Evolutionary conservation across 2,329 filamentous ascomycete genomes (phyloP), one percentile per base, ranked within the genome.

Genomic region (Claviceps arundinis): DNA sequence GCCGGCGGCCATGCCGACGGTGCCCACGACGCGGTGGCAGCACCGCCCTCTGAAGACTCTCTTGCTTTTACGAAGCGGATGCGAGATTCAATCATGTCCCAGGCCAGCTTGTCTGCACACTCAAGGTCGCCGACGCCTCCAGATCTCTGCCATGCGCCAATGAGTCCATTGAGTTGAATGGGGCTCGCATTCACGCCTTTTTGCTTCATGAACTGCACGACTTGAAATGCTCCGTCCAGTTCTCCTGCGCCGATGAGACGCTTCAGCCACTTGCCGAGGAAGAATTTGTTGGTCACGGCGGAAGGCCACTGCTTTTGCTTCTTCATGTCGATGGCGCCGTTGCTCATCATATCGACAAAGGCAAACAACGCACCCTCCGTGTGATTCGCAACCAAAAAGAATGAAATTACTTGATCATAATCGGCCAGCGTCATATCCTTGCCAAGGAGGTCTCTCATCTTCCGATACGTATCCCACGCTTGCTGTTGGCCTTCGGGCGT

Each of bases 261-360:
- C 66, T 91, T 91, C 61, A 95, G 76, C 90, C 89, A 95, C 60
- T 88, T 90, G 37, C 84, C 86, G 58, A 89, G 85, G 66, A 95
- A 87, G 67, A 89, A 91, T 56, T 84, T 82, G 65, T 94, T 93
- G 48, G 70, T 72, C 41, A 81, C 66, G 8, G 71, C 67, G 1
- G 70, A 69, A 1, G 77, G 77, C 52, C 80, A 66, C 17, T 64
- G 59, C 49, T 67, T 66, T 53, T 66, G 64, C 53, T 69, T 70
- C 50, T 68, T 69, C 48, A 78, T 61, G 52, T 78, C 71, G 51
- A 80, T 65, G 45, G 71, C 63, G 5, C 77, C 76, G 4, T 78
- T 77, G 53, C 81, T 79, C 81, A 95, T 89, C 89, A 95, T 94
- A 64, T 95, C 88, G 58, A 85, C 87, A 65, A 95, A 95, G 0